Evolutionary conservation across 2,329 filamentous ascomycete species (phyloP), one percentile per base, ranked within the genome.

Genomic region (Aureobasidium pullulans): DNA sequence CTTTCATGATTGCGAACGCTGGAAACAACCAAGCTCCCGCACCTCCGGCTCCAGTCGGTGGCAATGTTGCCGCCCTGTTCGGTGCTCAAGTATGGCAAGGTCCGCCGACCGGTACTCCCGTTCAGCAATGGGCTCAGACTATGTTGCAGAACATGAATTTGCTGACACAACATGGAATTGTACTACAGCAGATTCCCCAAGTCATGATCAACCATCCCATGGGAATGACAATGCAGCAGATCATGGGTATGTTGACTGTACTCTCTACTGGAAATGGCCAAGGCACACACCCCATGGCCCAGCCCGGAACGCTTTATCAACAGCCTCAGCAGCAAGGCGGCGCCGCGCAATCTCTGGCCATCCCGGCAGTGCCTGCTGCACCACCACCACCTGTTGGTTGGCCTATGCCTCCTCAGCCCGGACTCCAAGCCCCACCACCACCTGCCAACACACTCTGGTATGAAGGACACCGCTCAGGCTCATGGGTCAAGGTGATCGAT

Each of bases 401-500:
- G 48, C 19, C 10, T 16, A 4, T 16, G 7, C 36, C 48, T 4
- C 50, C 28, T 15, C 50, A 42, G 16, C 15, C 28, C 4, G 37
- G 16, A 37, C 34, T 2, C 15, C 50, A 42, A 34, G 28, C 29
- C 15, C 37, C 40, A 3, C 40, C 39, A 31, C 7, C 39, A 5
- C 29, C 37, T 5, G 36, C 4, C 37, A 50, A 59, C n/a, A 16
- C 32, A 11, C 47, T 28, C 15, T 75, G 69, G 61, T 68, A 70
- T 32, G 62, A 67, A 13, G 63, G 50, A 32, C 70, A 71, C 43
- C 74, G 79, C 39, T 63, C 65, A 46, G 77, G 77, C 9, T 81
- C 77, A 15, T 84, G 81, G 81, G 68, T 76, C 19, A 66, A 75
- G 7, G 64, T 81, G 28, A 75, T 84, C 57, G 75, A 83, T 63